A percentile compares a stretch with the other conserved stretches of the same genome.
These are phyloP conservation scores for Colletotrichum ledebouriae DNA, from an alignment of 2,329 filamentous ascomycete genomes.

Conservation along the genomic window DNA sequence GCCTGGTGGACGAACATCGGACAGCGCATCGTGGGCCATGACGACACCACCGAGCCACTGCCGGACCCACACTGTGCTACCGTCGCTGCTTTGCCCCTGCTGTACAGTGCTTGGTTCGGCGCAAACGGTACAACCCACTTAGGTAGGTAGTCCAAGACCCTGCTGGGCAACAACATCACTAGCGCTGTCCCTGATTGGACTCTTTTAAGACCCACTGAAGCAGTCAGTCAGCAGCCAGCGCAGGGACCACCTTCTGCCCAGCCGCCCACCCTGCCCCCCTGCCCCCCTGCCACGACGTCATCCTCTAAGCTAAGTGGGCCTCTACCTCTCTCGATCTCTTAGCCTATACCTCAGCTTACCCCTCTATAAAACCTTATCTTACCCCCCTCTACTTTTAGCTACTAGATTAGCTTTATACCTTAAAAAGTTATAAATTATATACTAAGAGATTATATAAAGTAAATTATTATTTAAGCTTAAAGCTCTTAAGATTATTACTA, in stretches of 20 bases:
- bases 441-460: too few species aligned
- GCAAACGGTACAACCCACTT: slow-evolving; percentile 18
- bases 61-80: slow-evolving; percentile 14
- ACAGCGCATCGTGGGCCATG: slow-evolving; percentile 40
- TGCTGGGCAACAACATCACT: slow-evolving; percentile 28
- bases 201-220: not conserved
- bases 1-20: not conserved
- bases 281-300: slow-evolving; percentile 29
- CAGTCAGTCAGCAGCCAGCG: slow-evolving; percentile 3
- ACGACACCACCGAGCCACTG: slow-evolving; percentile 42
- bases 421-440: too few species aligned
- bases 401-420: too few species aligned
- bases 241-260: slow-evolving; percentile 29
- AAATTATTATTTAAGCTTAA: too few species aligned
- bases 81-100: not conserved
- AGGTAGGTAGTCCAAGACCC: not conserved
- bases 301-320: slow-evolving; percentile 19
- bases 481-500: too few species aligned
- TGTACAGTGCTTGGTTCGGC: not conserved
- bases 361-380: too few species aligned
- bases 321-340: not conserved
- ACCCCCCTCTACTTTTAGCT: too few species aligned
- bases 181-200: slow-evolving; percentile 19
- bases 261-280: not conserved
- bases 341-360: too few species aligned